Evolutionary conservation across 805 yeast genomes (phyloP), one percentile per base, ranked within the genome.

Genomic region (Lipomyces japonicus): DNA sequence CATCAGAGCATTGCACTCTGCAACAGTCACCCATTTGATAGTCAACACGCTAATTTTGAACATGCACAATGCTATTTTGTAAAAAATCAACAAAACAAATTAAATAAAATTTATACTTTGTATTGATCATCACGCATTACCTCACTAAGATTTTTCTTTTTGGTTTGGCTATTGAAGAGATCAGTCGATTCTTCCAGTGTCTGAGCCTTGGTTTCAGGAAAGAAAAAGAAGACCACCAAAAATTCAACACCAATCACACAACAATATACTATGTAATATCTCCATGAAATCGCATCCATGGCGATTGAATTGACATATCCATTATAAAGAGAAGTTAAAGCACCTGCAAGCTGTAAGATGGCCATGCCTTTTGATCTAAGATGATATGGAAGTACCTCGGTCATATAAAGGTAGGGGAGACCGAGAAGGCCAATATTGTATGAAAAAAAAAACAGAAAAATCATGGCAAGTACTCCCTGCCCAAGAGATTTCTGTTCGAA

Each of bases 401-500:
- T 73, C 44, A 71, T 58, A 60, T 76, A 76, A n/a, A n/a, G n/a
- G n/a, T n/a, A n/a, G 5, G 51, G 76, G 47, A 75, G 66, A 44
- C 78, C 78, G 50, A 74, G 73, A 45, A 66, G 60, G 34, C 75
- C 75, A 39, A 69, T 63, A 57, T 73, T 68, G 64, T 75, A 76
- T 36, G 68, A 66, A 30, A 75, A 59, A 70, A 22, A 35, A 39
- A 26, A 52, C 18, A 52, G 19, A 36, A 76, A 76, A 44, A 77
- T 73, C 76, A 76, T 73, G 3, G 78, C 77, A 61, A 71, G 65
- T 26, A 76, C 78, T 53, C 75, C 79, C 48, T 68, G 67, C 40
- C 75, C 77, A 24, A 71, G 63, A 3, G 64, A n/a, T 49, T 70
- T 71, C 58, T 71, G 62, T 56, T 70, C 73, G 61, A 73, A 73